These are phyloP conservation scores for Acacia concinna DNA, from an alignment of 331 rosid species.

Conservation along the genomic window DNA sequence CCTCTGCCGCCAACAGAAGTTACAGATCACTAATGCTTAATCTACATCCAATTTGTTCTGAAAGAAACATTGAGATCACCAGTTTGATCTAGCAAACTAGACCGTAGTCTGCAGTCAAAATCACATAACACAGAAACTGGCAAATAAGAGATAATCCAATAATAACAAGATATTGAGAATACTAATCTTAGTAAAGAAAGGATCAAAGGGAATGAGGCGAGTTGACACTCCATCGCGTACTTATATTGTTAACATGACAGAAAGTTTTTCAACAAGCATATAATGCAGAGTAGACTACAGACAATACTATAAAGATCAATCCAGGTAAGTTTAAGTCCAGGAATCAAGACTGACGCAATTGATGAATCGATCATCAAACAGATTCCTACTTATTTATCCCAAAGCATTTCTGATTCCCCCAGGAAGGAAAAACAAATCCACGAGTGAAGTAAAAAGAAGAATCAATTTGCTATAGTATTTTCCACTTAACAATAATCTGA, in stretches of 20 bases:
- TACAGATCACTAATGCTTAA: slow-evolving; percentile 36
- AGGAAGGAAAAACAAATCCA: slow-evolving; percentile 12
- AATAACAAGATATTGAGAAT: background rate
- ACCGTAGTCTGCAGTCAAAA: background rate
- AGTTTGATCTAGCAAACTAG: slow-evolving; percentile 29
- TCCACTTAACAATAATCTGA: slow-evolving; percentile 31
- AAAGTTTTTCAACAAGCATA: slow-evolving; percentile 7
- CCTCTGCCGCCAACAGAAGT: slow-evolving; percentile 47
- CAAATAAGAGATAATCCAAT: background rate
- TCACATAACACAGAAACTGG: background rate
- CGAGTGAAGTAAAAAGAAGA: background rate
- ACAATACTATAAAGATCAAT: slow-evolving; percentile 7
- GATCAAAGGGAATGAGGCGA: background rate
- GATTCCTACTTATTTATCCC: slow-evolving; percentile 9
- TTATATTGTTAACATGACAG: slow-evolving; percentile 23
- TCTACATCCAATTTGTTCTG: slow-evolving; percentile 44
- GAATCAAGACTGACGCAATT: slow-evolving; percentile 12
- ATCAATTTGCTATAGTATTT: background rate
- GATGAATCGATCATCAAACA: slow-evolving; percentile 18
- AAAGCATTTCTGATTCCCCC: slow-evolving; percentile 13
- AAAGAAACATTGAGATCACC: slow-evolving; percentile 36
- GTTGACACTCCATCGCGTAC: slow-evolving; percentile 15
- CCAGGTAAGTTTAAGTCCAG: background rate
- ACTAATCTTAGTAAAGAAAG: background rate
- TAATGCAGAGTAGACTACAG: slow-evolving; percentile 31